Evolutionary conservation across 495 filamentous ascomycete species (phyloP), one percentile per base, ranked within the genome.

Genomic region (Penicillium alfredii): DNA sequence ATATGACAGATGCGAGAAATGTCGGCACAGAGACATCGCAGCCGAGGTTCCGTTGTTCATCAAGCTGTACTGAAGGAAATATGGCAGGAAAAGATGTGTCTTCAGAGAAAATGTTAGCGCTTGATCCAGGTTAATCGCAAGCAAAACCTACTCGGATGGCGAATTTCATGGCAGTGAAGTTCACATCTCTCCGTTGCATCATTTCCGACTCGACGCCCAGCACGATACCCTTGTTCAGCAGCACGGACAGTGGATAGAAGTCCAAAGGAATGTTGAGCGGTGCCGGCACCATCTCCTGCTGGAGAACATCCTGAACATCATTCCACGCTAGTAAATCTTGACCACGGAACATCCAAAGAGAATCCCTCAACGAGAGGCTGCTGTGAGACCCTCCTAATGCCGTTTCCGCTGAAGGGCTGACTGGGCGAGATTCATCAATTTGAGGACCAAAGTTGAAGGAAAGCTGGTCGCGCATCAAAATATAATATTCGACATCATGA

Each of bases 291-390:
- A 60, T 64, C 22, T 72, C 69, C 25, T 69, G 58, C 30, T 76
- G 72, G 11, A 96, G 65, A 20, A 96, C 77, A 40, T 89, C 86
- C 39, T 94, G 81, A n/a, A 97, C 74, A 55, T 97, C 86, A 11
- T 83, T 72, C 92, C 92, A 98, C 7, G 83, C 78, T 33, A 86
- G 60, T 35, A 96, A 70, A 38, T 85, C 76, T 15, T 72, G 73
- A 13, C 93, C 92, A 51, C 94, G 87, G 61, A 96, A 97, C 29
- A 83, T 76, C 92, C 92, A 99, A 1, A 99, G 68, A 6, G 90
- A 96, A 63, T 97, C 88, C 21, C 76, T 72, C 16, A 97, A 71
- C 17, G 68, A 80, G 30, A 68, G 50, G 42, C 63, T 72, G 33
- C 45, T 55, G 21, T 66, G 55, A 19, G 65, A 49, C 17, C 58